Evolutionary conservation across 2,329 filamentous ascomycete species (phyloP), one percentile per base, ranked within the genome.

Genomic region (Cryphonectria japonica): DNA sequence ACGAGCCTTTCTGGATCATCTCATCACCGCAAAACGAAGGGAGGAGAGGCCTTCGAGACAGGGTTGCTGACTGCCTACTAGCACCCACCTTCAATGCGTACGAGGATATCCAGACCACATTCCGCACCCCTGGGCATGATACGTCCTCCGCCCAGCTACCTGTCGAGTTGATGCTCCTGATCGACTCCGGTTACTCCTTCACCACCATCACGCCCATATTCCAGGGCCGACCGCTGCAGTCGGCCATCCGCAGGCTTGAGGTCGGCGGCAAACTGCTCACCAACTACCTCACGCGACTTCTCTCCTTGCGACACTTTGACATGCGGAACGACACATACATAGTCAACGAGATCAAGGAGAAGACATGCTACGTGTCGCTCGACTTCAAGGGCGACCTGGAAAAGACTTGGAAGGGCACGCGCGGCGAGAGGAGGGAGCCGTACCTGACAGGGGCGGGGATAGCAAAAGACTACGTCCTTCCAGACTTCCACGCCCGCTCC

Each of bases 281-380:
- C 32, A 98, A 98, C 79, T 92, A 97, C 79, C 86, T 99, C 46
- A 95, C 96, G 64, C 93, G 96, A 70, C 86, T 97, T 22, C 89
- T 98, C 26, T 98, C 95, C 1, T 86, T 97, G 19, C 91, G 96
- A 8, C 94, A 98, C 78, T 97, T 97, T 80, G 95, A 98, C 79
- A 95, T 99, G 89, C 90, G 96, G 73, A 95, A 97, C 79, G 96
- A 99, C 76, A 92, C 93, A 0, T 91, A 97, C 79, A 91, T 98
- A 66, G 94, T 98, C 79, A 97, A 97, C 77, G 93, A 98, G 80
- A 95, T 98, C 81, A 99, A 99, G 78, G 96, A 99, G 79, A 87
- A 91, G 5, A 90, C 92, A 0, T 97, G 93, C 78, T 98, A 92
- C 76, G 90, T 98, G 14, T 92, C 92, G 2, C 83, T 88, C 0